These are phyloP conservation scores for Phytopythium cucurbitacearum DNA, from an alignment of 352 stramenopile species.

Conservation along the genomic window DNA sequence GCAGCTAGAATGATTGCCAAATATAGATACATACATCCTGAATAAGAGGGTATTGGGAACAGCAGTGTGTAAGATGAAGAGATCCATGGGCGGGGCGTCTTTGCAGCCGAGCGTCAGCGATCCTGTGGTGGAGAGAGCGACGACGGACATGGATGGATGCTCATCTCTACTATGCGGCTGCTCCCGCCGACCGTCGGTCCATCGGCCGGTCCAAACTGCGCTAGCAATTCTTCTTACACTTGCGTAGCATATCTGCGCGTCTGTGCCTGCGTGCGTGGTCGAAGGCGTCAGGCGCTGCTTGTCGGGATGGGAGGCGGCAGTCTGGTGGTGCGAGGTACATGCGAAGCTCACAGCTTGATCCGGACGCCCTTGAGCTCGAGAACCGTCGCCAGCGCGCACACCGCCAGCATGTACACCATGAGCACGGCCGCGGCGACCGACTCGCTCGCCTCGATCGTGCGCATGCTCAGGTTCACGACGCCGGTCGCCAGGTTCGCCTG, in stretches of 20 bases:
- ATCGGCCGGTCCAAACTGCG: too few species aligned
- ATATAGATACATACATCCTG: background rate
- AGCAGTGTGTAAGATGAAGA: too few species aligned
- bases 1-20: background rate
- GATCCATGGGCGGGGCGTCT: too few species aligned
- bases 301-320: too few species aligned
- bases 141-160: constrained; percentile 1
- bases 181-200: background rate
- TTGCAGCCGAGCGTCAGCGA: background rate
- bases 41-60: background rate
- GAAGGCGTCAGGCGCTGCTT: too few species aligned
- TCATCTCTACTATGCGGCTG: background rate
- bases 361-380: constrained; percentile 50
- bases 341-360: constrained; percentile 54
- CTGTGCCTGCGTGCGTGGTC: too few species aligned
- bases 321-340: background rate
- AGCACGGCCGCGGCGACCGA: constrained; percentile 39
- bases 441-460: constrained; percentile 63
- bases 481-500: constrained; percentile 80
- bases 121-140: constrained; percentile 4
- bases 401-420: constrained; percentile 54
- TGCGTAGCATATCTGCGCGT: too few species aligned
- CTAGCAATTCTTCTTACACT: too few species aligned
- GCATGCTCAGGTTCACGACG: constrained; percentile 74
- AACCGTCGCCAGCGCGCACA: constrained; percentile 49